A percentile compares a stretch with the other conserved stretches of the same genome.
Evolutionary conservation across 805 yeast genomes (phyloP).

Genomic region (Cyberlindnera amylophila): DNA sequence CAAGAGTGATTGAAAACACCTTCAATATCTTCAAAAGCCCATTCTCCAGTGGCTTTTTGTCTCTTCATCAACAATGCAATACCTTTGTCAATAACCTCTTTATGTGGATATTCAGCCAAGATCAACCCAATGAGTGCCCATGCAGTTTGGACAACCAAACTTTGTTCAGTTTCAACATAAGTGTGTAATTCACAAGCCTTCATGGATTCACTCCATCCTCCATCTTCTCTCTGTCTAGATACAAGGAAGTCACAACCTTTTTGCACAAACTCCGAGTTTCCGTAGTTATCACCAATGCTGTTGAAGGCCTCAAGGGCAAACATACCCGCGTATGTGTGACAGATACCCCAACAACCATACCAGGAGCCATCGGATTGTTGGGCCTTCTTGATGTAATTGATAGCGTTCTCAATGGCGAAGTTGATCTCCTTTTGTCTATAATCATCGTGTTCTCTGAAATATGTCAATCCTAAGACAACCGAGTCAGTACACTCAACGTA

Average conservation of each 20-base stretch:
- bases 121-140: slow-evolving; percentile 88
- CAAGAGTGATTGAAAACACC: slow-evolving; percentile 95
- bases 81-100: slow-evolving; percentile 58
- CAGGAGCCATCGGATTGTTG: slow-evolving; percentile 87
- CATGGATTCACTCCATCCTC: slow-evolving; percentile 98
- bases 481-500: slow-evolving; percentile 98
- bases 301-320: slow-evolving; percentile 92
- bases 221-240: slow-evolving; percentile 73
- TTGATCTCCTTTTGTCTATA: slow-evolving; percentile 66
- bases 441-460: slow-evolving; percentile 61
- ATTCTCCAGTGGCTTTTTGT: slow-evolving; percentile 77
- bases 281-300: slow-evolving; percentile 61
- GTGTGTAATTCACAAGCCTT: slow-evolving; percentile 78
- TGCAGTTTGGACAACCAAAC: slow-evolving; percentile 84
- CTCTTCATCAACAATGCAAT: slow-evolving; percentile 56
- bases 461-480: slow-evolving; percentile 80
- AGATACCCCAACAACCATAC: slow-evolving; percentile 99
- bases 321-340: slow-evolving; percentile 95
- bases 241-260: slow-evolving; percentile 85
- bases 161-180: slow-evolving; percentile 60
- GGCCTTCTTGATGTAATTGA: slow-evolving; percentile 60
- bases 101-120: slow-evolving; percentile 76
- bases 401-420: slow-evolving; percentile 69
- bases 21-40: slow-evolving; percentile 80
- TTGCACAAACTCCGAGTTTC: slow-evolving; percentile 55